A percentile compares a stretch with the other conserved stretches of the same genome.
phyloP scores from a whole-genome alignment of 75 land plant genomes.

The Sequoiadendron giganteum region DNA sequence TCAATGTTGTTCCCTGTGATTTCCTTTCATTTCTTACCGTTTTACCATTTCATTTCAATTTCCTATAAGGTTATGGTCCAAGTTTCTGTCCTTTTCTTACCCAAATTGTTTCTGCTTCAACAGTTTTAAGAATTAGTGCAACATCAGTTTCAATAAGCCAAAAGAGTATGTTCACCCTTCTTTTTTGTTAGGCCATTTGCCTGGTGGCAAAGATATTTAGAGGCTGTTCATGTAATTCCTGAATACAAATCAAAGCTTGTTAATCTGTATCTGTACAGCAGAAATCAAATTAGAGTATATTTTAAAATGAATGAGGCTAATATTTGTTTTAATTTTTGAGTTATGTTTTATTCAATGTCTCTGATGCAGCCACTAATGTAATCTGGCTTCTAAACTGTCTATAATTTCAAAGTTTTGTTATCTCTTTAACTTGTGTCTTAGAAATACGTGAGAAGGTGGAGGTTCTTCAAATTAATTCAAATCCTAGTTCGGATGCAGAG shows the following conservation, averaged over 20 bases:
- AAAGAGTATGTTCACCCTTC: not conserved
- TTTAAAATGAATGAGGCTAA: not conserved
- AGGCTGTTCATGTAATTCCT: not conserved
- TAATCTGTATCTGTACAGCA: not conserved
- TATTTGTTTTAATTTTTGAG: not conserved
- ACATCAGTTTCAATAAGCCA: not conserved
- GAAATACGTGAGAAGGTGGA: slow-evolving; percentile 9
- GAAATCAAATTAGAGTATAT: not conserved
- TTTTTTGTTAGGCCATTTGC: not conserved
- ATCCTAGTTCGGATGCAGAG: not conserved
- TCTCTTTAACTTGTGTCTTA: not conserved
- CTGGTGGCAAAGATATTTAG: not conserved
- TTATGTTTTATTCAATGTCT: not conserved
- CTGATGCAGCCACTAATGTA: not conserved
- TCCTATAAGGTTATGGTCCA: not conserved
- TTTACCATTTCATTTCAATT: too few relatives aligned
- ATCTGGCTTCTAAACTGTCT: not conserved
- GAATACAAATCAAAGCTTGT: not conserved
- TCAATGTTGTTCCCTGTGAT: not conserved
- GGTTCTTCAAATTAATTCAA: not conserved
- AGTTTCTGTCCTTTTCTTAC: too few relatives aligned
- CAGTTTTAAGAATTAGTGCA: too few relatives aligned
- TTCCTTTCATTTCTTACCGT: not conserved
- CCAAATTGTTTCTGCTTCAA: not conserved
- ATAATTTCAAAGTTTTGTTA: not conserved